phyloP scores from a whole-genome alignment of 208 protist species.

The Herpetomonas samuelpessoai region DNA sequence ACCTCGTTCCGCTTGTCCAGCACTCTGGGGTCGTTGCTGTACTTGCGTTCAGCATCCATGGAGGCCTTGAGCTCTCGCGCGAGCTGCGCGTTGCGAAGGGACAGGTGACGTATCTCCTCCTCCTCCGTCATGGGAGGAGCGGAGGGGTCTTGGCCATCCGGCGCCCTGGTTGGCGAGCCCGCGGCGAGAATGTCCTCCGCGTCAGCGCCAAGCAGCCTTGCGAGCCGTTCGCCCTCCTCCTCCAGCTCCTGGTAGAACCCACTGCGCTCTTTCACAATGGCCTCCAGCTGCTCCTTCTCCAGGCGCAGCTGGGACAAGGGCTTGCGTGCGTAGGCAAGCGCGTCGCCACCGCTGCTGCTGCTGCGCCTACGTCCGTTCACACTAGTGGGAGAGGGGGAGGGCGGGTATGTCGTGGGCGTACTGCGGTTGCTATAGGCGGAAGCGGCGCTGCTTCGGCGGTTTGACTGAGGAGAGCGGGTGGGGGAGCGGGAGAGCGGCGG shows the following conservation, averaged over 20 bases:
- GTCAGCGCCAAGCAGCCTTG: slow-evolving; percentile 1
- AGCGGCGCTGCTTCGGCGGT: too few species aligned
- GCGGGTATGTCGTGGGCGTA: too few species aligned
- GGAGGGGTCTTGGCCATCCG: neutral
- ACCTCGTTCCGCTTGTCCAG: slow-evolving; percentile 67
- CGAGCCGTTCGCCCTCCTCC: slow-evolving; percentile 10
- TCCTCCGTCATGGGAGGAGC: slow-evolving; percentile 7
- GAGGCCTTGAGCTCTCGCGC: slow-evolving; percentile 27
- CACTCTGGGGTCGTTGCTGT: slow-evolving; percentile 47
- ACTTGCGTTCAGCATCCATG: slow-evolving; percentile 21
- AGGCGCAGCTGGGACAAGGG: slow-evolving; percentile 22
- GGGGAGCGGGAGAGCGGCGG: slow-evolving; percentile 3
- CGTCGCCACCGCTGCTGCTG: neutral
- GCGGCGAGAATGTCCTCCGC: neutral
- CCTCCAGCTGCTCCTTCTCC: slow-evolving; percentile 28
- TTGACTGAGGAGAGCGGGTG: too few species aligned
- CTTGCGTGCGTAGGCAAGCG: slow-evolving; percentile 2
- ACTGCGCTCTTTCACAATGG: slow-evolving; percentile 29
- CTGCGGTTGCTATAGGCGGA: too few species aligned
- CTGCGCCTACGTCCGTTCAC: neutral
- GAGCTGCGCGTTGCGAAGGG: slow-evolving; percentile 36
- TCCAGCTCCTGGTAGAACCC: slow-evolving; percentile 22
- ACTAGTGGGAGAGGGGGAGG: neutral
- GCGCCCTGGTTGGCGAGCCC: neutral
- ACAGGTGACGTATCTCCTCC: slow-evolving; percentile 27